Base-by-base conservation (phyloP, 1,284 basidiomycete genomes). In the Uromyces viciae-fabae region DNA sequence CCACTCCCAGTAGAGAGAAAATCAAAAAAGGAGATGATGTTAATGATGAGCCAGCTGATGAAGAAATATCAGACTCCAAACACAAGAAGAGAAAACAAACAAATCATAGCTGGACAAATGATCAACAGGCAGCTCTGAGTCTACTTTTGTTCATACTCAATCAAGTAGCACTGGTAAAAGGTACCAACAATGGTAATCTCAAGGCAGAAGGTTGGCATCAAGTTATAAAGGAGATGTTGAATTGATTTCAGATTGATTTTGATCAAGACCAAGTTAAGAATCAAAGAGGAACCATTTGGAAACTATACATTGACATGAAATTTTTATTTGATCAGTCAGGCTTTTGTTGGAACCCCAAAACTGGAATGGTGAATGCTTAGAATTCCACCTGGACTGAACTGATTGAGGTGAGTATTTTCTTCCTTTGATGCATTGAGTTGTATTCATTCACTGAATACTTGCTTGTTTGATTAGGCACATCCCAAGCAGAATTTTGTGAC, bases 91-190 rank as follows among this genome's bases (percentile, higher is more conserved):
- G 56, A 14, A 60, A 60, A n/a, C 28, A 60, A 11, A 33, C 4
- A 9, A 60, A 60, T n/a, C 56, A 60, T 60, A 60, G 28, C 56
- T 60, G 56, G 56, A 60, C 56, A 31, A 60, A 60, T 33, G n/a
- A 60, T 8, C 56, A 60, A 33, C 28, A 60, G 25, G 36, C 8
- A 60, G 28, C n/a, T 60, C 56, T 60, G 15, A n/a, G n/a, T n/a
- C n/a, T n/a, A n/a, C 56, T 60, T 2, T 15, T 4, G n/a, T 60
- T 60, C 25, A 60, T 60, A 4, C 28, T 60, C 25, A 28, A 60
- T 28, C 56, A 60, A 33, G 36, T 60, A 31, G 56, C 56, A 31
- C 36, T 60, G 56, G 56, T 25, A 33, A 60, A 60, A 33, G 56
- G 7, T 60, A 33, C n/a, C n/a, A 33, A 60, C n/a, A 60, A 60